A percentile compares a stretch with the other conserved stretches of the same genome.
Evolutionary conservation across 2,329 filamentous ascomycete genomes (phyloP).

Genomic region (Phyllosticta capitalensis): DNA sequence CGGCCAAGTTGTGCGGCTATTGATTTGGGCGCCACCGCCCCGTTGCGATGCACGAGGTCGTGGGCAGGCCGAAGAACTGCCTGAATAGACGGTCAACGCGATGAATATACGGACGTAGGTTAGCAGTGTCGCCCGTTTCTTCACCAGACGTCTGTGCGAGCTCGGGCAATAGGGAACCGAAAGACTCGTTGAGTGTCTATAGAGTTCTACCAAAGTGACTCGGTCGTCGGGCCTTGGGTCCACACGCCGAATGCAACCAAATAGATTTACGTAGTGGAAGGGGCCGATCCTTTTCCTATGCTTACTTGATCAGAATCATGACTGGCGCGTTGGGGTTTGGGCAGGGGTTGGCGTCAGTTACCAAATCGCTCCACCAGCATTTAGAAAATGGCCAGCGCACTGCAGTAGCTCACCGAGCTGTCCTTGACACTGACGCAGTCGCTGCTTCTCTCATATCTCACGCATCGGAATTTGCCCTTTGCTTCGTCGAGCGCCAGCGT

Average conservation of each 20-base stretch:
- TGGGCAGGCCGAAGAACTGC: neutral
- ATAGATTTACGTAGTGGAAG: neutral
- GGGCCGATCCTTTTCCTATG: neutral
- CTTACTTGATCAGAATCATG: neutral
- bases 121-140: neutral
- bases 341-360: neutral
- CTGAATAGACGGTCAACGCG: neutral
- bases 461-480: constrained; percentile 59
- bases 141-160: neutral
- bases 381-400: constrained; percentile 72
- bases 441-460: constrained; percentile 80
- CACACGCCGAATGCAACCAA: neutral
- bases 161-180: neutral
- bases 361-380: neutral
- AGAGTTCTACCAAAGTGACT: neutral
- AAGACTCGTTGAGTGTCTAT: neutral
- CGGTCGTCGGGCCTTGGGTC: neutral
- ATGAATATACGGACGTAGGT: neutral
- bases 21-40: neutral
- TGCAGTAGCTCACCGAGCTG: constrained; percentile 90
- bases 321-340: neutral
- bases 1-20: neutral
- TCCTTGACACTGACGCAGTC: constrained; percentile 58
- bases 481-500: constrained; percentile 34
- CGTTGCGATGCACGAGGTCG: neutral